Evolutionary conservation across 495 filamentous ascomycete genomes (phyloP), one percentile per base, ranked within the genome.

Genomic region (Pyronema omphalodes): DNA sequence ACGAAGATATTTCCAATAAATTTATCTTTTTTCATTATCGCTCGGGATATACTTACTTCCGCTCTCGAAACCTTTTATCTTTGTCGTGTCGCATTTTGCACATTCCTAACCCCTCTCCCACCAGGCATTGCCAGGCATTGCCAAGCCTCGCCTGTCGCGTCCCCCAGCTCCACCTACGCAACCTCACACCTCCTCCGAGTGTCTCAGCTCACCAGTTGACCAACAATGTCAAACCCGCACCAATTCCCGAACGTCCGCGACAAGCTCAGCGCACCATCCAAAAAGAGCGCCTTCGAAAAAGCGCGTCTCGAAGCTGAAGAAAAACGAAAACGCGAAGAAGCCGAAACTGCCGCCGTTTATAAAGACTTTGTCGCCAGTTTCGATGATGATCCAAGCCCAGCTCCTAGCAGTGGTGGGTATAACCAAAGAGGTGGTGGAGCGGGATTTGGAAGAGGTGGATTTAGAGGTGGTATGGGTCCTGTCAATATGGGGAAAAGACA

Each of bases 231-330:
- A 36, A 36, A 36, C 9, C 47, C 47, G 1, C 47, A 36, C 47
- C 47, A 50, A 19, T 91, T 93, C 64, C 86, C 87, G n/a, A 81
- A 91, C 63, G 74, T 88, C 46, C 77, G 78, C 36, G 76, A 79
- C 41, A 96, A 95, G 66, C 79, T 94, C 40, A 77, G 84, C 19
- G 84, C 86, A 9, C 82, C 87, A 0, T 76, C 74, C 39, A 93
- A 88, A 68, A 87, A 93, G 65, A 93, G 87, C 9, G 76, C 86
- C 35, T 96, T 93, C 69, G 89, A 96, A 69, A 81, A 82, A 53
- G 85, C 91, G 60, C 91, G 88, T 70, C 85, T 84, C 39, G 88
- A 94, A 65, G 88, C 85, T 35, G 86, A 94, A 71, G 89, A 86
- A 12, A 96, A 95, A 68, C 82, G 85, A 36, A 75, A 77, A 59